Base-by-base conservation (phyloP, 164 flowering plant genomes). In the Vitis vinifera region DNA sequence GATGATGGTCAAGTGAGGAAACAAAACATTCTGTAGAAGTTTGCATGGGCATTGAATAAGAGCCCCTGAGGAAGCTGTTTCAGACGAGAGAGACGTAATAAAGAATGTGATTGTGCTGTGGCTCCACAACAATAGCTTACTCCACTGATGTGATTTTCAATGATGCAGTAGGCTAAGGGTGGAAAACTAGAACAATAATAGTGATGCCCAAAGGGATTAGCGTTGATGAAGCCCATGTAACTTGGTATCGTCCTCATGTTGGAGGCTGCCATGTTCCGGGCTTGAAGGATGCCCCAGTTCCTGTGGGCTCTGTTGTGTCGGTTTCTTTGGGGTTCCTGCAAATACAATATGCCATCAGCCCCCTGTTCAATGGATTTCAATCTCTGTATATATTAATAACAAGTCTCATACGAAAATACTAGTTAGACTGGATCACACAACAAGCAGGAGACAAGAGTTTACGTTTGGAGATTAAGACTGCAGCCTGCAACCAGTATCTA, bases 211-310 rank as follows among this genome's bases (percentile, higher is more conserved):
- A 12, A 13, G 1, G 49, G 48, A 65, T 53, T 52, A 55, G 27
- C 23, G 6, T 64, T 31, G 2, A 23, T 53, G n/a, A 30, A 1
- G 68, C 37, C 13, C 51, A 53, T 53, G 27, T n/a, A n/a, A 17
- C 30, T 15, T 44, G n/a, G 10, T 8, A 37, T 29, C 37, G 15
- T 51, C 68, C 37, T 89, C 85, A 89, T 59, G 86, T 80, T 57
- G 98, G 98, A 49, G 98, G 92, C 65, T 85, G 92, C 92, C 92
- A 88, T 63, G 88, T 84, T 69, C 98, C 98, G 56, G 97, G 97
- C 64, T 75, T 81, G 79, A 75, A 93, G 44, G 93, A 76, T 62
- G 68, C 55, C 30, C 98, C 97, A 47, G 93, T 82, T 75, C 98
- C 98, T 8, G 82, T 76, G 62, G 98, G 98, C 74, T 93, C 98